Evolutionary conservation across 1,284 basidiomycete species (phyloP).

Genomic region (Stereum hirsutum): DNA sequence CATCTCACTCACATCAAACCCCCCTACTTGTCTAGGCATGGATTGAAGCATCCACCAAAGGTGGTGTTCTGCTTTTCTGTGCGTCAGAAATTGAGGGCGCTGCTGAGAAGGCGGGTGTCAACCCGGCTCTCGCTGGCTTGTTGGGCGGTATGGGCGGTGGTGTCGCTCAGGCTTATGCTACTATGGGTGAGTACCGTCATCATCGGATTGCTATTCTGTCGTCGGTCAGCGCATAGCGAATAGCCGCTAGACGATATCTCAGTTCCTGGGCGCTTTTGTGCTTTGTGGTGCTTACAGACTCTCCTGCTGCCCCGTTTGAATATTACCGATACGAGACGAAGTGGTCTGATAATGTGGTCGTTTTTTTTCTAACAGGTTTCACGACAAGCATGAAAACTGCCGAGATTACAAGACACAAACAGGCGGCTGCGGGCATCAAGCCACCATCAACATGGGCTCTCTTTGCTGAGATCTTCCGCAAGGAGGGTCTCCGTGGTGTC

Average conservation of each 20-base stretch:
- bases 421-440: constrained; percentile 81
- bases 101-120: constrained; percentile 57
- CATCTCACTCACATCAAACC: constrained; percentile 7
- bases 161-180: constrained; percentile 97
- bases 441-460: constrained; percentile 93
- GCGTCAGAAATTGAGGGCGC: constrained; percentile 90
- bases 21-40: constrained; percentile 62
- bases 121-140: constrained; percentile 78
- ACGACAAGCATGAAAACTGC: constrained; percentile 98
- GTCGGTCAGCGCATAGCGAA: too few species aligned
- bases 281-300: too few species aligned
- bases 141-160: constrained; percentile 97
- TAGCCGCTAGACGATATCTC: too few species aligned
- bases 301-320: too few species aligned
- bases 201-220: too few species aligned
- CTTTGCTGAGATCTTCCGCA: constrained; percentile 89
- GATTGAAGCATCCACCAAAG: constrained; percentile 99
- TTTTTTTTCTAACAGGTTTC: constrained; percentile 63
- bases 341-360: too few species aligned
- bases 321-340: too few species aligned
- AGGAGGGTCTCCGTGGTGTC: constrained; percentile 92
- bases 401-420: constrained; percentile 97
- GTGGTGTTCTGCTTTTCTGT: constrained; percentile 92
- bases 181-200: constrained; percentile 95
- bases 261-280: too few species aligned